phyloP scores from a whole-genome alignment of 2,329 filamentous ascomycete species.

The Cordyceps cicadae region DNA sequence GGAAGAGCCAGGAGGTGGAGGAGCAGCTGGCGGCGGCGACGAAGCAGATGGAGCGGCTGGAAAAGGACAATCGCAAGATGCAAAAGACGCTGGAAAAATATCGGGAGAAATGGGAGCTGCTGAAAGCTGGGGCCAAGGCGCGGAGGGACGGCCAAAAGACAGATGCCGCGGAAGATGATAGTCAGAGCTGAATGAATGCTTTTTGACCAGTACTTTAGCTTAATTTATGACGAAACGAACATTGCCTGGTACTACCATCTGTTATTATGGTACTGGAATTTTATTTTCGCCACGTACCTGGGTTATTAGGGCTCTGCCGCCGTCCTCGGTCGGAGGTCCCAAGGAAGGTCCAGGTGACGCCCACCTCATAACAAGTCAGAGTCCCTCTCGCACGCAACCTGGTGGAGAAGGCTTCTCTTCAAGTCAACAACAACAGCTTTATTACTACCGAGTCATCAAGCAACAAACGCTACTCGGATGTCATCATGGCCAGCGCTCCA shows the following conservation, averaged over 20 bases:
- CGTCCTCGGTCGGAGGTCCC: not conserved
- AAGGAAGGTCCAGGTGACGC: not conserved
- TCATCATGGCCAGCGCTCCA: not conserved
- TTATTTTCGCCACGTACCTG: too few species aligned
- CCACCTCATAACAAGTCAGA: too few species aligned
- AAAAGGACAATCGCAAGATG: constrained; percentile 52
- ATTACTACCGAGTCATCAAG: not conserved
- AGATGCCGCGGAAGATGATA: constrained; percentile 7
- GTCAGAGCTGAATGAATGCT: not conserved
- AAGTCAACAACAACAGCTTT: not conserved
- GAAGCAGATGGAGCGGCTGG: constrained; percentile 56
- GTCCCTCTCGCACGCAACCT: not conserved
- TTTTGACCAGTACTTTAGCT: not conserved
- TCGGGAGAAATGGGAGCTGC: constrained; percentile 51
- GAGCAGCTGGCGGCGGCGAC: constrained; percentile 51
- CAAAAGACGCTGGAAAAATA: constrained; percentile 50
- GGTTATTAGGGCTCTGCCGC: not conserved
- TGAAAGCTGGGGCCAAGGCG: constrained; percentile 54
- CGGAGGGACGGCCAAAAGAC: constrained; percentile 23
- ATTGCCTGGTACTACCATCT: too few species aligned
- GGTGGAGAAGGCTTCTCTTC: not conserved
- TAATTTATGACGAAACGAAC: not conserved
- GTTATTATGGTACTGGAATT: too few species aligned
- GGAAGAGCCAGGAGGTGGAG: constrained; percentile 57
- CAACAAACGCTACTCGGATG: not conserved